Percentiles rank a stretch among this genome's conserved stretches.
phyloP scores from a whole-genome alignment of 257 asterid genomes.

The Solanum chiquidenum region DNA sequence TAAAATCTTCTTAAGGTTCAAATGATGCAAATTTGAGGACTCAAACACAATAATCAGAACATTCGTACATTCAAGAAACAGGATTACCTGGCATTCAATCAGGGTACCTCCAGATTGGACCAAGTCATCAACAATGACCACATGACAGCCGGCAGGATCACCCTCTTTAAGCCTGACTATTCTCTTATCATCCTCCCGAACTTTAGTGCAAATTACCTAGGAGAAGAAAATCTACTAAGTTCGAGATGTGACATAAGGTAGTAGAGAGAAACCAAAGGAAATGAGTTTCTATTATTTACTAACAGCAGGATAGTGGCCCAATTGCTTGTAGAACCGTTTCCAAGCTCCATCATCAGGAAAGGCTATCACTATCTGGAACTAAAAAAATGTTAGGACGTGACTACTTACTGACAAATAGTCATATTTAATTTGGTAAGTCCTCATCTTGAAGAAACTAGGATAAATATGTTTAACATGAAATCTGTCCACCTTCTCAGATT shows the following conservation, averaged over 20 bases:
- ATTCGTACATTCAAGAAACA: not conserved
- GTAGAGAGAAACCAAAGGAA: not conserved
- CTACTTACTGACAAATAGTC: not conserved
- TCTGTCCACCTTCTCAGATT: constrained; percentile 48
- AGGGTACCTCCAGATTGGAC: constrained; percentile 97
- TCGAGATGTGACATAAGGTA: not conserved
- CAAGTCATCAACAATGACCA: constrained; percentile 92
- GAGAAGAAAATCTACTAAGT: not conserved
- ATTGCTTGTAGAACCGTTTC: constrained; percentile 88
- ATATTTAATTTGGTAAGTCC: no score
- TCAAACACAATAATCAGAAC: not conserved
- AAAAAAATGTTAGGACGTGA: not conserved
- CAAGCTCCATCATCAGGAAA: constrained; percentile 99
- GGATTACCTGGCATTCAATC: constrained; percentile 80
- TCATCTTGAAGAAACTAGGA: not conserved
- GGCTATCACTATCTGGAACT: constrained; percentile 67
- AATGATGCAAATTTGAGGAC: not conserved
- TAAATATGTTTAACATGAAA: not conserved
- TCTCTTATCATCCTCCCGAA: constrained; percentile 90
- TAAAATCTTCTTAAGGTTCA: not conserved
- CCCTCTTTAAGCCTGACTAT: constrained; percentile 94
- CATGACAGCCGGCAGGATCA: constrained; percentile 87
- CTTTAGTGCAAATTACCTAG: constrained; percentile 90
- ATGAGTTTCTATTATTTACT: not conserved
- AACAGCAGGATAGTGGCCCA: constrained; percentile 74